phyloP scores from a whole-genome alignment of 2,329 filamentous ascomycete genomes.

The Chaetothyriales sp. region DNA sequence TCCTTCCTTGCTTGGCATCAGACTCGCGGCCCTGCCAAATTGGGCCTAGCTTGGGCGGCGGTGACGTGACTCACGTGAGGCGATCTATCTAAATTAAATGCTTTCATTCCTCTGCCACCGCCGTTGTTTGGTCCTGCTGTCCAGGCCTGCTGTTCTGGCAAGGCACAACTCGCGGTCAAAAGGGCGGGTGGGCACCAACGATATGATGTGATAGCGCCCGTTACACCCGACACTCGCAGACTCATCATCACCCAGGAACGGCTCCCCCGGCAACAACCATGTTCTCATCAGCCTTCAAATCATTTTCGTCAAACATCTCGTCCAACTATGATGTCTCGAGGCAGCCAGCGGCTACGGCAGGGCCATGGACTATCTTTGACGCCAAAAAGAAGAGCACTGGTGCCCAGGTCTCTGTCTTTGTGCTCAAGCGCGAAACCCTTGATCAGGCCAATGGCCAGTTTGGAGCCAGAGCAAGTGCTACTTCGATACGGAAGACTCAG shows the following conservation, averaged over 20 bases:
- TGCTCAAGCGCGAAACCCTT: conserved; percentile 80
- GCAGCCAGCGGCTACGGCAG: conserved; percentile 61
- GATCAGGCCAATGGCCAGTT: conserved; percentile 50
- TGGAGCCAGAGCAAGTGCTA: conserved; percentile 44
- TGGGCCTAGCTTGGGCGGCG: not conserved
- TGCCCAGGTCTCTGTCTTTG: conserved; percentile 77
- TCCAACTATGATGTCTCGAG: conserved; percentile 76
- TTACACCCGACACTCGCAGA: not conserved
- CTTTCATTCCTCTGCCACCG: too few relatives aligned
- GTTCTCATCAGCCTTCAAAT: conserved; percentile 89
- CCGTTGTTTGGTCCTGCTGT: not conserved
- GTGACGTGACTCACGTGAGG: not conserved
- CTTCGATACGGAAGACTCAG: conserved; percentile 60
- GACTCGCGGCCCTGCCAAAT: not conserved
- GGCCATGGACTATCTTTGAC: conserved; percentile 95
- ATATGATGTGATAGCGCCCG: not conserved
- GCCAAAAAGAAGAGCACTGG: conserved; percentile 92
- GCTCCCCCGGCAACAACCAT: conserved; percentile 42
- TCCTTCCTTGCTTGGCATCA: not conserved
- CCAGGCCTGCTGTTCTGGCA: not conserved
- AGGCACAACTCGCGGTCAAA: not conserved
- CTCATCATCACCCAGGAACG: not conserved
- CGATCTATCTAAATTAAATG: not conserved
- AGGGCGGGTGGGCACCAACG: not conserved
- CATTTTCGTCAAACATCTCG: conserved; percentile 83